Base-by-base conservation (phyloP, 1,284 basidiomycete species). In the Tylopilus sp. region DNA sequence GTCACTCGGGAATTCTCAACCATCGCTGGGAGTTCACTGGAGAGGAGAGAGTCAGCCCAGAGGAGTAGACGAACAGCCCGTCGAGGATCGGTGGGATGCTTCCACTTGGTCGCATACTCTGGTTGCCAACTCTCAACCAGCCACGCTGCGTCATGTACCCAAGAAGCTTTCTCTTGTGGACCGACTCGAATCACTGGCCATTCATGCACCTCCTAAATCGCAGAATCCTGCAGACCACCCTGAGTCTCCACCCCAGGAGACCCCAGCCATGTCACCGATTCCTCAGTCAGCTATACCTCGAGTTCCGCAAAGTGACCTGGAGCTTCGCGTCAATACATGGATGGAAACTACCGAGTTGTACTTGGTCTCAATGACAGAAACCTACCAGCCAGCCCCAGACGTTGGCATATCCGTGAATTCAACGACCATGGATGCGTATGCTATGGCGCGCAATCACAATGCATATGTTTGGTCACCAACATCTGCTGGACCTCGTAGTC, bases 401-500 rank as follows among this genome's bases (percentile, higher is more conserved):
- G 44, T 51, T 5, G 51, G 22, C n/a, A 33, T 58, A 29, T 24
- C 67, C 8, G 32, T 19, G 10, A 62, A 29, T 10, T 53, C 29
- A 18, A 67, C 64, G 22, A 16, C 49, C 53, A 67, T 69, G 73
- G 73, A 79, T 33, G 66, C 72, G 26, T 74, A 74, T 29, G 63
- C 71, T n/a, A 53, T 75, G 22, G 70, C 61, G 39, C 53, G n/a
- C 44, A 49, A 64, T 41, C 53, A 84, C 29, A 87, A 88, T 52
- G 90, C 92, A 69, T 92, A 84, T 71, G 73, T 82, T 16, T 94
- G 90, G 88, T 90, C 91, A 7, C 81, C 89, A 24, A 88, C 89
- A 7, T 91, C 91, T 18, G 78, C 74, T 2, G 90, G 90, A 7
- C 91, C 91, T 33, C 81, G 78, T 26, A 84, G 85, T 69, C 79